Conservation (phyloP, 2,329 filamentous ascomycete species). For the Sporothrix protearum region DNA sequence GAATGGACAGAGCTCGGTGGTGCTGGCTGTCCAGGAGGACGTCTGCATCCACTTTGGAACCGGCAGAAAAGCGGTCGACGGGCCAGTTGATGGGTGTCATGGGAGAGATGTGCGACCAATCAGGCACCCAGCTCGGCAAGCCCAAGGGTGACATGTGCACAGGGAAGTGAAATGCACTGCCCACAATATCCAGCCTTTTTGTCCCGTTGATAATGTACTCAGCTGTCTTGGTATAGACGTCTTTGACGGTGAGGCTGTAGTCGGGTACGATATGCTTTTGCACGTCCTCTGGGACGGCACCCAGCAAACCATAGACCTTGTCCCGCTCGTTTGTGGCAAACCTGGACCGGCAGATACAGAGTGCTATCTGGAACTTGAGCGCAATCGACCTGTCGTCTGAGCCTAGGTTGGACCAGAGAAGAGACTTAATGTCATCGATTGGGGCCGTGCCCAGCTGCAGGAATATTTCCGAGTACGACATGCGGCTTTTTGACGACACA, state of each 20-base stretch:
- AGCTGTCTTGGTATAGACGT: conserved; percentile 21
- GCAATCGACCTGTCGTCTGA: not conserved
- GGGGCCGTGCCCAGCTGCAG: not conserved
- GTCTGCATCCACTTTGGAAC: not conserved
- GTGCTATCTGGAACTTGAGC: not conserved
- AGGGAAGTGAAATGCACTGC: not conserved
- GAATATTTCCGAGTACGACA: not conserved
- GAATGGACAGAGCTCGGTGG: not conserved
- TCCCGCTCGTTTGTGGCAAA: conserved; percentile 9
- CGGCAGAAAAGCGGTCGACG: not conserved
- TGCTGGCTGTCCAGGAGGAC: not conserved
- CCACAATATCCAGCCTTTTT: not conserved
- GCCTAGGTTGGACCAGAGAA: not conserved
- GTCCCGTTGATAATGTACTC: conserved; percentile 16
- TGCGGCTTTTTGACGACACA: not conserved
- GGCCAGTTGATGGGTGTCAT: not conserved
- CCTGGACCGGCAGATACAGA: not conserved
- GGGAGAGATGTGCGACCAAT: conserved; percentile 5
- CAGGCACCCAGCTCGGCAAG: conserved; percentile 5
- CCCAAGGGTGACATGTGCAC: not conserved
- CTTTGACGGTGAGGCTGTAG: conserved; percentile 20
- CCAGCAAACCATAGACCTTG: conserved; percentile 15
- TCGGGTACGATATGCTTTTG: conserved; percentile 19
- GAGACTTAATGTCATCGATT: not conserved
- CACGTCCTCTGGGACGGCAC: conserved; percentile 13